Evolutionary conservation across 83 land plant species (phyloP).

Genomic region (Picea engelmannii): DNA sequence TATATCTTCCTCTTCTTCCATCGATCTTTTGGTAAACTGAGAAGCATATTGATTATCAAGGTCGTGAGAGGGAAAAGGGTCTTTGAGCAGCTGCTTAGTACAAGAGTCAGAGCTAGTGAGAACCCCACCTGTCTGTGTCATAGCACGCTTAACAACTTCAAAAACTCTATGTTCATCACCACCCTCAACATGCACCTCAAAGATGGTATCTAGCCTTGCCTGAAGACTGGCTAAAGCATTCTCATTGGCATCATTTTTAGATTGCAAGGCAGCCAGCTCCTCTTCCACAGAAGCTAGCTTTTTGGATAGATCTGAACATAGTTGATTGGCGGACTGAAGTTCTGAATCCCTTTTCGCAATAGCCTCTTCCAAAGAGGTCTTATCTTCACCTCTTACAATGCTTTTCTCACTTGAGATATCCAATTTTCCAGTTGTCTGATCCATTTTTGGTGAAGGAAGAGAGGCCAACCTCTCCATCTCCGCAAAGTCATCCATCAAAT

Average conservation of each 20-base stretch:
- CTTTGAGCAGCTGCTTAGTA: slow-evolving; percentile 14
- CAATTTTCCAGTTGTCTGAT: no score
- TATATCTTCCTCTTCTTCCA: neutral
- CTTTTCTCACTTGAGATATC: no score
- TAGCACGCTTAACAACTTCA: slow-evolving; percentile 30
- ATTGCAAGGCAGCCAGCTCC: slow-evolving; percentile 7
- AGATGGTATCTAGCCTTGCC: slow-evolving; percentile 31
- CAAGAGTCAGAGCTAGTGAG: slow-evolving; percentile 20
- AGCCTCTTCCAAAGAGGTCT: slow-evolving; percentile 9
- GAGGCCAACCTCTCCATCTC: no score
- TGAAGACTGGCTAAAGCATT: slow-evolving; percentile 30
- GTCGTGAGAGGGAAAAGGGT: slow-evolving; percentile 15
- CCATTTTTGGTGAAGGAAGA: no score
- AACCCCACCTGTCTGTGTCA: slow-evolving; percentile 29
- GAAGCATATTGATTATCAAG: slow-evolving; percentile 11
- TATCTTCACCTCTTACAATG: neutral
- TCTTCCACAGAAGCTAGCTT: neutral
- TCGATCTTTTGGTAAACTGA: slow-evolving; percentile 5
- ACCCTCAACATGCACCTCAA: neutral
- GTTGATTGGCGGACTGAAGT: slow-evolving; percentile 24
- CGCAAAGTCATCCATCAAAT: no score
- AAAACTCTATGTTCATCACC: slow-evolving; percentile 15
- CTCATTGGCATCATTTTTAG: slow-evolving; percentile 18
- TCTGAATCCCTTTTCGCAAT: slow-evolving; percentile 12
- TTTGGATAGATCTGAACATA: slow-evolving; percentile 19